Conservation (phyloP, 2,329 filamentous ascomycete species). For the Pleomassaria siparia region DNA sequence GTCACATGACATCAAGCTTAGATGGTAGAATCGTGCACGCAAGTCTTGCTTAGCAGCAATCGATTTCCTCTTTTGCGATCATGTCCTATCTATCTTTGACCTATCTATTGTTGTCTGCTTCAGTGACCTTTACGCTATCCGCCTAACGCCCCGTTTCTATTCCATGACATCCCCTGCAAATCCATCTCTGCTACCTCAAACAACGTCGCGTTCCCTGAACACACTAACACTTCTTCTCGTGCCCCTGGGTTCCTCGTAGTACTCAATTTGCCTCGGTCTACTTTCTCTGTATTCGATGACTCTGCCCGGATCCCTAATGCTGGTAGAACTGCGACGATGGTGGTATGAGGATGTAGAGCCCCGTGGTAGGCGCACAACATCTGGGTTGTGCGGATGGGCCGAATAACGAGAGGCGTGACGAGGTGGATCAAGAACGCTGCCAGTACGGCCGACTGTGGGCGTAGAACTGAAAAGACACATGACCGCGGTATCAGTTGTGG, state of each 20-base stretch:
- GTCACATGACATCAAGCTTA: too few relatives aligned
- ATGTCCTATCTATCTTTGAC: too few relatives aligned
- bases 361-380: conserved; percentile 35
- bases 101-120: too few relatives aligned
- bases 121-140: conserved; percentile 34
- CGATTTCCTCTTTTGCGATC: too few relatives aligned
- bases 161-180: conserved; percentile 29
- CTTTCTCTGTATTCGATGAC: conserved; percentile 20
- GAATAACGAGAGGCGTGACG: conserved; percentile 34
- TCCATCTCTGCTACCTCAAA: conserved; percentile 25
- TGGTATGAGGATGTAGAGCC: conserved; percentile 27
- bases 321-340: conserved; percentile 15
- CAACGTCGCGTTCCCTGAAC: conserved; percentile 5
- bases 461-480: conserved; percentile 39
- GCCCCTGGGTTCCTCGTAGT: conserved; percentile 30
- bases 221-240: conserved; percentile 26
- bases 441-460: conserved; percentile 21
- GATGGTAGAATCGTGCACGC: too few relatives aligned
- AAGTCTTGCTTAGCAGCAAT: too few relatives aligned
- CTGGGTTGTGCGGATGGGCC: conserved; percentile 34
- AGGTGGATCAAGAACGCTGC: conserved; percentile 33
- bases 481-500: background rate
- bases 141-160: conserved; percentile 32
- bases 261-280: conserved; percentile 23
- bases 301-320: conserved; percentile 20